A percentile compares a stretch with the other conserved stretches of the same genome.
These are phyloP conservation scores for Aspergillus fischeri DNA, from an alignment of 2,329 filamentous ascomycete species.

Conservation along the genomic window DNA sequence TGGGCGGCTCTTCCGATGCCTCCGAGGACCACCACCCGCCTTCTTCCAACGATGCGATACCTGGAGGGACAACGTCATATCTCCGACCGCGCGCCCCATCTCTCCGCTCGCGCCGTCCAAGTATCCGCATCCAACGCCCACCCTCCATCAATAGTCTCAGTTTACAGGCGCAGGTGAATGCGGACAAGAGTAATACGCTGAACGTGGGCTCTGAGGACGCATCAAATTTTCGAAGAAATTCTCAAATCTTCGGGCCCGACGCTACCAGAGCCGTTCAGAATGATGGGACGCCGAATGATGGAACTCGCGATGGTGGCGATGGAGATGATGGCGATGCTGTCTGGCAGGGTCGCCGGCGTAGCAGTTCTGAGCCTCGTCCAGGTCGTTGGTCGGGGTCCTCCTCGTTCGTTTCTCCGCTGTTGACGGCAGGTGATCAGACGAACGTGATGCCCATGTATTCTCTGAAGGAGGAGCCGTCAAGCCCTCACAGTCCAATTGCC, in stretches of 20 bases:
- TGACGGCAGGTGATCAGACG: constrained; percentile 16
- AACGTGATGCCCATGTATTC: constrained; percentile 25
- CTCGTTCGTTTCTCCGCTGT: constrained; percentile 15
- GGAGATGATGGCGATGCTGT: constrained; percentile 24
- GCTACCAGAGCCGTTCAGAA: background rate
- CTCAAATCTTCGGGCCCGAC: background rate
- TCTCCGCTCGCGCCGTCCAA: constrained; percentile 26
- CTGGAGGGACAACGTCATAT: constrained; percentile 17
- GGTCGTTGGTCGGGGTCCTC: constrained; percentile 29
- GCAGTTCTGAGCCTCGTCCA: constrained; percentile 38
- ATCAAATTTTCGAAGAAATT: background rate
- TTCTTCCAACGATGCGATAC: constrained; percentile 10
- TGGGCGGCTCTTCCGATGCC: constrained; percentile 18
- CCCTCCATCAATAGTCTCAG: constrained; percentile 9
- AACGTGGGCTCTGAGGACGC: background rate
- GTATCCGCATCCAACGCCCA: constrained; percentile 26
- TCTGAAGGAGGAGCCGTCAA: constrained; percentile 31
- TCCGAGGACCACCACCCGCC: constrained; percentile 10
- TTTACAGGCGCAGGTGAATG: background rate
- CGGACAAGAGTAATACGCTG: background rate
- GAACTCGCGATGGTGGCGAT: constrained; percentile 1
- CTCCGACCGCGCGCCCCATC: constrained; percentile 22
- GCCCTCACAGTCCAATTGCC: constrained; percentile 11
- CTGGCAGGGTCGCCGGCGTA: constrained; percentile 33
- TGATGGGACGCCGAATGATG: background rate